Evolutionary conservation across 1,284 basidiomycete species (phyloP).

Genomic region (Fistulina hepatica): DNA sequence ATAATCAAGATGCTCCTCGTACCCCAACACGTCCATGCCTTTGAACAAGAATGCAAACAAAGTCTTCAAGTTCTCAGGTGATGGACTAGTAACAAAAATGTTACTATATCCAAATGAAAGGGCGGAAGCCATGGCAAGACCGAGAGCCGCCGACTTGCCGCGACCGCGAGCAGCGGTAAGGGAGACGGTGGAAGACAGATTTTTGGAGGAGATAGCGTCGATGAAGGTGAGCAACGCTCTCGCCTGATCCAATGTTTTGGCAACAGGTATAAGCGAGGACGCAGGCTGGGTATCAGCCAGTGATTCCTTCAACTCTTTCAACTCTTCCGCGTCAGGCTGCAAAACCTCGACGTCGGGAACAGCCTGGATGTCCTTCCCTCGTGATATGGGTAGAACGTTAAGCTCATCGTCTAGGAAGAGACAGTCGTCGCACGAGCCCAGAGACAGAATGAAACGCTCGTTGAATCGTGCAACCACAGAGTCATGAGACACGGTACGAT

Average conservation of each 20-base stretch:
- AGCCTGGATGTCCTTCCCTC: slow-evolving; percentile 84
- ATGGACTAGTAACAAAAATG: slow-evolving; percentile 96
- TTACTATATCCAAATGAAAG: slow-evolving; percentile 95
- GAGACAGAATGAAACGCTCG: slow-evolving; percentile 93
- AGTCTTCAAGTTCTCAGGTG: slow-evolving; percentile 95
- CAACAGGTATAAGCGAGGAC: slow-evolving; percentile 84
- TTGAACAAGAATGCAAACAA: slow-evolving; percentile 99
- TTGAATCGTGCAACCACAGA: slow-evolving; percentile 93
- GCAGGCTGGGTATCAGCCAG: slow-evolving; percentile 81
- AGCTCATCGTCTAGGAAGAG: slow-evolving; percentile 96
- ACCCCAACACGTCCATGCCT: slow-evolving; percentile 89
- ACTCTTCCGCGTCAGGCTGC: slow-evolving; percentile 51
- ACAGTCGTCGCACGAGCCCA: slow-evolving; percentile 85
- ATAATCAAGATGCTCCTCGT: slow-evolving; percentile 97
- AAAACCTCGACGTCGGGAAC: slow-evolving; percentile 38
- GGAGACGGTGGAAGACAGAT: slow-evolving; percentile 88
- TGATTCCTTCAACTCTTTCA: slow-evolving; percentile 74
- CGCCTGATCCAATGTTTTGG: slow-evolving; percentile 90
- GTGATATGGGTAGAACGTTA: slow-evolving; percentile 95
- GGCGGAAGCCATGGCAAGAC: slow-evolving; percentile 88
- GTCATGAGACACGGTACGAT: slow-evolving; percentile 85
- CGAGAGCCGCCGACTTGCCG: slow-evolving; percentile 94
- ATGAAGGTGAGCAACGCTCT: slow-evolving; percentile 88
- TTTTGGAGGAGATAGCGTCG: slow-evolving; percentile 87
- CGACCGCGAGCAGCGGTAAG: slow-evolving; percentile 92